Conservation (phyloP, 805 yeast genomes). For the Candida boidinii region DNA sequence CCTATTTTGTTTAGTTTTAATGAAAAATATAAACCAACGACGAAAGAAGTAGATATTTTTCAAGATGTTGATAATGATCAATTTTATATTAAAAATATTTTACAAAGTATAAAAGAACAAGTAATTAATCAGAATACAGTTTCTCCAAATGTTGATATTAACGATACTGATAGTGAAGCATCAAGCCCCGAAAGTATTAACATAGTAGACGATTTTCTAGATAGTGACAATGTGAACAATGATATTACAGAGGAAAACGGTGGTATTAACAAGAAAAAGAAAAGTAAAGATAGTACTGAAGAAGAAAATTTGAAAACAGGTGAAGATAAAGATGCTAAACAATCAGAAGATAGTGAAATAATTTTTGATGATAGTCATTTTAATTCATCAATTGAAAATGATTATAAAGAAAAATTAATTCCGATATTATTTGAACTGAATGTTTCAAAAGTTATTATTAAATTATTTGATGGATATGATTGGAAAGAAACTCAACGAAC, state of each 20-base stretch:
- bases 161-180: slow-evolving; percentile 9
- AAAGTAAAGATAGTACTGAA: too few relatives aligned
- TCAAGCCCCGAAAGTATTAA: slow-evolving; percentile 7
- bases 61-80: slow-evolving; percentile 30
- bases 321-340: background rate
- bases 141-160: slow-evolving; percentile 3
- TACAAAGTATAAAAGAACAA: background rate
- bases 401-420: slow-evolving; percentile 6
- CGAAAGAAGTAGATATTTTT: slow-evolving; percentile 30
- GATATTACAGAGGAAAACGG: too few relatives aligned
- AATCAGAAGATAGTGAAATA: slow-evolving; percentile 1
- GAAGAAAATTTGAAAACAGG: too few relatives aligned
- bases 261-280: too few relatives aligned
- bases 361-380: slow-evolving; percentile 17
- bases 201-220: slow-evolving; percentile 22
- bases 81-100: slow-evolving; percentile 7
- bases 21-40: slow-evolving; percentile 42
- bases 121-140: background rate
- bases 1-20: slow-evolving; percentile 54
- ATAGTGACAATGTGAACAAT: slow-evolving; percentile 8
- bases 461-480: slow-evolving; percentile 84
- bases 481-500: slow-evolving; percentile 72
- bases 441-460: slow-evolving; percentile 32
- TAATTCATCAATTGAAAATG: slow-evolving; percentile 1
- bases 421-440: slow-evolving; percentile 26